Conservation (phyloP, 495 filamentous ascomycete species). For the Elaphomyces granulatus region DNA sequence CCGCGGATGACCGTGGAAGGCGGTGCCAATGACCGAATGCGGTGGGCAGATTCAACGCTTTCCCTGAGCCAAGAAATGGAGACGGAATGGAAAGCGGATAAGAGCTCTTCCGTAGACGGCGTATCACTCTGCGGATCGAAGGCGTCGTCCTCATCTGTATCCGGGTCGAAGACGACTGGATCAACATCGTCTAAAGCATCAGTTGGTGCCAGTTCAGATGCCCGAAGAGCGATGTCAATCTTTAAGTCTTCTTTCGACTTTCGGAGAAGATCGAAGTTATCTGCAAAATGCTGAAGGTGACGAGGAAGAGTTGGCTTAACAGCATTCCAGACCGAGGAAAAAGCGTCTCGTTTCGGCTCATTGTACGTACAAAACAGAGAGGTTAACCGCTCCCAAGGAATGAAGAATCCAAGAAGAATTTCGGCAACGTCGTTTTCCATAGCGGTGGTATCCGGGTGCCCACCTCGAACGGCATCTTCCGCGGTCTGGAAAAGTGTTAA, state of each 20-base stretch:
- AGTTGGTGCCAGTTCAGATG: not conserved
- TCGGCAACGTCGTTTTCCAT: no score
- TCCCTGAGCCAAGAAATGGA: not conserved
- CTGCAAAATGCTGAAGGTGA: not conserved
- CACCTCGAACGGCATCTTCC: no score
- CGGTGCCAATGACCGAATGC: not conserved
- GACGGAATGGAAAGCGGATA: not conserved
- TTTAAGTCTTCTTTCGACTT: not conserved
- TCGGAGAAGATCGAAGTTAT: not conserved
- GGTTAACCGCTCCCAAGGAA: not conserved
- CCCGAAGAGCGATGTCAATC: not conserved
- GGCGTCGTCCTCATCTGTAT: not conserved
- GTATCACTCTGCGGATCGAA: not conserved
- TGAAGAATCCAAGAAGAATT: not conserved
- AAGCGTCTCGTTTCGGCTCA: not conserved
- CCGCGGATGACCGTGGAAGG: not conserved
- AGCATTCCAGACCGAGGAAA: not conserved
- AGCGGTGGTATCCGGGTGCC: no score
- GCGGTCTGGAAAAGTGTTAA: no score
- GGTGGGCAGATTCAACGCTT: not conserved
- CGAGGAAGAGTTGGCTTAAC: not conserved
- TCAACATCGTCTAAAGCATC: not conserved
- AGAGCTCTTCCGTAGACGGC: not conserved
- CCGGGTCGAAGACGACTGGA: not conserved
- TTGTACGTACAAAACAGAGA: not conserved